Evolutionary conservation across 2,329 filamentous ascomycete species (phyloP).

Genomic region (Zalaria sp.): DNA sequence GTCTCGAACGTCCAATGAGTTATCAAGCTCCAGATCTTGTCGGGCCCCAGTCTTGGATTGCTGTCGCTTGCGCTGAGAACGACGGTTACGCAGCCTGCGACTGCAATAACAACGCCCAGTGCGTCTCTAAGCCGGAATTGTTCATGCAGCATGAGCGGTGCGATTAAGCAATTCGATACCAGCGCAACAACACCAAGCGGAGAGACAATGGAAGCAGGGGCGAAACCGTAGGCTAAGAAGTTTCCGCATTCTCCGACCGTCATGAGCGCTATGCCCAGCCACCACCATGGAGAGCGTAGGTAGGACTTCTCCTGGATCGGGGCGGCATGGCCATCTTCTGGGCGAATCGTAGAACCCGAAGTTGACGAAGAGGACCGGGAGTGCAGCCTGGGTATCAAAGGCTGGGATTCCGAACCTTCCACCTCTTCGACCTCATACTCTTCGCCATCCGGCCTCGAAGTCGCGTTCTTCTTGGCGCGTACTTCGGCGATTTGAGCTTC

Average conservation of each 20-base stretch:
- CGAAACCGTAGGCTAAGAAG: constrained; percentile 94
- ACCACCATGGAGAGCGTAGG: constrained; percentile 88
- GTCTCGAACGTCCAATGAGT: constrained; percentile 80
- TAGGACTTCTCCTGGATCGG: constrained; percentile 51
- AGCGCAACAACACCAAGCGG: constrained; percentile 93
- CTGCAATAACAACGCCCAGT: constrained; percentile 74
- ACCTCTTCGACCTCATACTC: constrained; percentile 9
- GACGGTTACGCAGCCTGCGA: constrained; percentile 79
- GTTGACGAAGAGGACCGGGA: constrained; percentile 27
- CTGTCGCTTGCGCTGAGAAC: constrained; percentile 81
- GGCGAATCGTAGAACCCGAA: constrained; percentile 25
- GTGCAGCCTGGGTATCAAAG: constrained; percentile 37
- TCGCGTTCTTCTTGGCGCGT: constrained; percentile 9
- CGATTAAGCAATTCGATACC: constrained; percentile 93
- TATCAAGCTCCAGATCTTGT: constrained; percentile 82
- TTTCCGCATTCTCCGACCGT: constrained; percentile 88
- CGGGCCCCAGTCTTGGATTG: constrained; percentile 80
- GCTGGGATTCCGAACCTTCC: constrained; percentile 32
- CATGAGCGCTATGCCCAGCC: constrained; percentile 86
- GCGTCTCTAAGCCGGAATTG: constrained; percentile 73
- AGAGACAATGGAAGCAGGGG: constrained; percentile 92
- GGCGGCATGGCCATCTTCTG: constrained; percentile 22
- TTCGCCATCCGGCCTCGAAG: background rate
- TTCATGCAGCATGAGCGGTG: constrained; percentile 87
- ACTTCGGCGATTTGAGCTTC: constrained; percentile 20